Base-by-base conservation (phyloP, 2,329 filamentous ascomycete genomes). In the Alternaria consortialis region DNA sequence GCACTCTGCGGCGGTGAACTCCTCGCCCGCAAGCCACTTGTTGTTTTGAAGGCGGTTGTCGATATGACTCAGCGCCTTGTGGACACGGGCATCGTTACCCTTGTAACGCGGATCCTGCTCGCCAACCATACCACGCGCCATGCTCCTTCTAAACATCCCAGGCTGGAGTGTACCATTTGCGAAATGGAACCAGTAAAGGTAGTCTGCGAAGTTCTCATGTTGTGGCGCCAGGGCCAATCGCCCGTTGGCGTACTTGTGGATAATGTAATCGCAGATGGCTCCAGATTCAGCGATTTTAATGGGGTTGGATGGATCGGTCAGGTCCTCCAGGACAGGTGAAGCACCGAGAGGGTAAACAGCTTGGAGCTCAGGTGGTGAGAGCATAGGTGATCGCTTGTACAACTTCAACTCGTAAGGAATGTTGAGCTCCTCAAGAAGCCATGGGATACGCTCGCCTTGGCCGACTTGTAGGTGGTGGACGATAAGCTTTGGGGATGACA, bases 121-220 rank as follows among this genome's bases (percentile, higher is more conserved):
- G 2, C 66, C 36, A 0, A 71, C 65, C 25, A 80, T 76, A 13
- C 65, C 64, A 2, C 78, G 72, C 3, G 66, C 27, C 17, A 70
- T 55, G 40, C 77, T 75, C 29, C 69, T 67, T 1, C 75, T 62
- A 20, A 74, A 71, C n/a, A 83, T 56, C 0, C 63, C 68, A 1
- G 81, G 74, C 59, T 81, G 80, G 7, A 83, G 57, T 2, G 74
- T 79, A 5, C 74, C 79, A 27, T 82, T 80, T 8, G 81, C 78
- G 72, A 83, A 89, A 72, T 90, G 86, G 69, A 87, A 85, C 87
- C 87, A 91, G 79, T 87, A 90, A 1, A 91, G 70, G 64, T 87
- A 91, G 52, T 88, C 83, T 2, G 86, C 79, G 64, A 88, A 91
- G 44, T 82, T 80, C 15, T 81, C 74, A 52, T 86, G 76, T 0